Conservation (phyloP, 352 stramenopile species). For the Lagenidium giganteum region DNA sequence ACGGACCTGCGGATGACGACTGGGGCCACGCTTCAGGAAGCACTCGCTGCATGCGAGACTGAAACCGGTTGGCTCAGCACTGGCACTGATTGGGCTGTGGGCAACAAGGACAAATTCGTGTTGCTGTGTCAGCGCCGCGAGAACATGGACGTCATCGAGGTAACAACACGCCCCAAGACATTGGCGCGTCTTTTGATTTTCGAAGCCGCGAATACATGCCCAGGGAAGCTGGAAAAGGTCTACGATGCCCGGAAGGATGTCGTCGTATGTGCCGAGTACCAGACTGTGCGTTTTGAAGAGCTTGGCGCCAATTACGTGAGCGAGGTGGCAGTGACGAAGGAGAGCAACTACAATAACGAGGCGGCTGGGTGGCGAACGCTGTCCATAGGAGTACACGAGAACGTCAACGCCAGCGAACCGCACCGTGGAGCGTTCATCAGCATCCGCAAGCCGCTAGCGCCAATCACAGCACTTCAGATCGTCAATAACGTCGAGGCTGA, state of each 20-base stretch:
- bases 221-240: neutral
- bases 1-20: constrained; percentile 8
- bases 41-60: constrained; percentile 8
- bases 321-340: constrained; percentile 33
- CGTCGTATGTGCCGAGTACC: constrained; percentile 21
- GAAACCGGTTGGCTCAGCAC: constrained; percentile 9
- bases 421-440: constrained; percentile 24
- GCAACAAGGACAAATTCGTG: constrained; percentile 10
- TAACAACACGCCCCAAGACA: too few species aligned
- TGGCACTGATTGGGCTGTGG: constrained; percentile 28
- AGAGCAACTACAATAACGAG: constrained; percentile 44
- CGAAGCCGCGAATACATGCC: constrained; percentile 2
- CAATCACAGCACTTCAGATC: constrained; percentile 30
- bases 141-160: constrained; percentile 9
- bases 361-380: constrained; percentile 34
- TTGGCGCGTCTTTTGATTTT: too few species aligned
- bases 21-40: constrained; percentile 3
- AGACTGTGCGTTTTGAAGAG: constrained; percentile 10
- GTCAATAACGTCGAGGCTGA: constrained; percentile 14
- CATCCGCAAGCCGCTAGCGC: constrained; percentile 23
- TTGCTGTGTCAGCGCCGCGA: constrained; percentile 9
- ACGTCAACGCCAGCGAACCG: constrained; percentile 10
- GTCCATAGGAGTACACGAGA: constrained; percentile 16
- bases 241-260: constrained; percentile 8
- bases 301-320: constrained; percentile 29